Percentiles rank a stretch among this genome's conserved stretches.
Conservation (phyloP, 352 stramenopile species). For the Ophiocytium majus region DNA sequence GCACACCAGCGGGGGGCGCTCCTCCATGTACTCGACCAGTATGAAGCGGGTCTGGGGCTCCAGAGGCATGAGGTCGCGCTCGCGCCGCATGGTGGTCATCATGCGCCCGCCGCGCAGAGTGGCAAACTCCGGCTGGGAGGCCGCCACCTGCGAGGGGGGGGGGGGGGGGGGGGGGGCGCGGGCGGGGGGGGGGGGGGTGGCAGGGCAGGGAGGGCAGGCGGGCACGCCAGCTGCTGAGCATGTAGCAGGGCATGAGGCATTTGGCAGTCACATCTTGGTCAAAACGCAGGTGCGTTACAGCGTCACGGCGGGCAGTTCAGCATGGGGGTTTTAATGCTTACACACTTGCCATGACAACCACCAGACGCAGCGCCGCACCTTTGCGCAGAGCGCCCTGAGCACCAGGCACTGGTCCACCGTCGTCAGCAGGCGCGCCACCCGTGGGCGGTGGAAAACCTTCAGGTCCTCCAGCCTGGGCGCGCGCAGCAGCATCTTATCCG, state of each 20-base stretch:
- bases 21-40: conserved; percentile 58
- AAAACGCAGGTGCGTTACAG: too few species aligned
- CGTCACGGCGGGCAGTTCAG: too few species aligned
- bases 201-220: too few species aligned
- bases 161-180: neutral
- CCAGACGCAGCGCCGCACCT: neutral
- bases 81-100: conserved; percentile 11
- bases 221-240: too few species aligned
- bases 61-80: conserved; percentile 29
- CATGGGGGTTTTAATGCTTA: too few species aligned
- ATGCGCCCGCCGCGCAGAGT: conserved; percentile 2
- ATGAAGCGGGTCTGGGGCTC: conserved; percentile 37
- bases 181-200: neutral
- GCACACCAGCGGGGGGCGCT: conserved; percentile 51
- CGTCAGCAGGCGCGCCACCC: conserved; percentile 19
- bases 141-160: neutral
- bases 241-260: too few species aligned
- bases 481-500: conserved; percentile 33
- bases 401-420: neutral
- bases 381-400: neutral
- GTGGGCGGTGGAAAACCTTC: conserved; percentile 27
- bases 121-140: neutral
- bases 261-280: too few species aligned
- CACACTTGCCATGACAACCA: too few species aligned
- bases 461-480: conserved; percentile 26